phyloP scores from a whole-genome alignment of 768 basidiomycete genomes.

The Tricholoma saponaceum region DNA sequence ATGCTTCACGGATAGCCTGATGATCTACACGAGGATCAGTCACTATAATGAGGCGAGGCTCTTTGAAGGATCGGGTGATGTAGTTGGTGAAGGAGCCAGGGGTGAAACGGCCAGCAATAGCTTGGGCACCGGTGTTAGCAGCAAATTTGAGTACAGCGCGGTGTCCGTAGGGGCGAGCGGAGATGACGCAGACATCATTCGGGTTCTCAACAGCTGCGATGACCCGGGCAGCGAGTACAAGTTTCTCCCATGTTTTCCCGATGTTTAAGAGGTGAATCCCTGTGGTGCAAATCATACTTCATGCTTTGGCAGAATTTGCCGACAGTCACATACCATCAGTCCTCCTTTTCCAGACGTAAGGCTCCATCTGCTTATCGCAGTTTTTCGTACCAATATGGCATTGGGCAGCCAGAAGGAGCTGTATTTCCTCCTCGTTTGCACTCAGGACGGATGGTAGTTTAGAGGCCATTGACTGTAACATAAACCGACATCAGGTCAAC shows the following conservation, averaged over 20 bases:
- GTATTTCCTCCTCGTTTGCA: conserved; percentile 97
- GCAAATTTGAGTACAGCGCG: conserved; percentile 99
- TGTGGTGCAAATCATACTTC: conserved; percentile 28
- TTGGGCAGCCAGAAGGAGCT: conserved; percentile 91
- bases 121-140: conserved; percentile 96
- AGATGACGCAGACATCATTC: conserved; percentile 96
- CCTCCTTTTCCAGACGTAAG: conserved; percentile 97
- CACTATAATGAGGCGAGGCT: conserved; percentile 96
- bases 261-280: conserved; percentile 97
- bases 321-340: conserved; percentile 70
- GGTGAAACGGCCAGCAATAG: conserved; percentile 99
- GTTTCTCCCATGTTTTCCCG: conserved; percentile 99
- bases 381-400: conserved; percentile 98
- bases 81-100: conserved; percentile 99
- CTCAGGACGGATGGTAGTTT: conserved; percentile 93
- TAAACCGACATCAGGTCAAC: conserved; percentile 28
- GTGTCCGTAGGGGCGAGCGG: conserved; percentile 97
- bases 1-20: conserved; percentile 99
- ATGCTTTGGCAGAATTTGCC: background rate
- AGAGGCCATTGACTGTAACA: conserved; percentile 57
- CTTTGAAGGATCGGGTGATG: conserved; percentile 99
- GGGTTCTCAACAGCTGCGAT: conserved; percentile 98
- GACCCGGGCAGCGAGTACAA: conserved; percentile 95
- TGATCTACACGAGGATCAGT: conserved; percentile 99
- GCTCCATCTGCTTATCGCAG: conserved; percentile 98